Percentiles rank a stretch among this genome's conserved stretches.
Conservation (phyloP, 225 moss, liverwort and hornwort genomes). For the Sphagnum tenellum region DNA sequence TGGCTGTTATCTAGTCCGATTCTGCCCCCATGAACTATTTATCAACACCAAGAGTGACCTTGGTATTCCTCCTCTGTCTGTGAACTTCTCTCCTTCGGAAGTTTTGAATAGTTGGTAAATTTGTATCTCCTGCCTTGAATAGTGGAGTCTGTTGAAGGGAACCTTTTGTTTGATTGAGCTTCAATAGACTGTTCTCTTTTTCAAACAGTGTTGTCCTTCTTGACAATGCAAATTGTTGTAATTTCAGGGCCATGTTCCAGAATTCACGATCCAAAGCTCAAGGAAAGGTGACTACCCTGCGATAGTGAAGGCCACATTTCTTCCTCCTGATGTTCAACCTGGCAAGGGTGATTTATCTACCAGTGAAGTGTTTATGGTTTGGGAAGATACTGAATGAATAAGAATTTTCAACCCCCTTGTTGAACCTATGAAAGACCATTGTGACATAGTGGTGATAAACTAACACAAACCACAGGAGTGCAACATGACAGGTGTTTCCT, state of each 20-base stretch:
- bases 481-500: too few species aligned
- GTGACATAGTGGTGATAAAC: too few species aligned
- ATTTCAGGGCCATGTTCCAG: slow-evolving; percentile 72
- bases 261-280: slow-evolving; percentile 88
- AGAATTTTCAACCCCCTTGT: too few species aligned
- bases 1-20: slow-evolving; percentile 75
- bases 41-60: slow-evolving; percentile 99
- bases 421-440: too few species aligned
- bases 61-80: slow-evolving; percentile 26
- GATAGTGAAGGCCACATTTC: slow-evolving; percentile 69
- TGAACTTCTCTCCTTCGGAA: too few species aligned
- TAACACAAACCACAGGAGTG: too few species aligned
- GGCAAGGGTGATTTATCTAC: slow-evolving; percentile 32
- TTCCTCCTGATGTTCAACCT: slow-evolving; percentile 31
- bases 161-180: too few species aligned
- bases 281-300: slow-evolving; percentile 95
- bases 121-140: too few species aligned
- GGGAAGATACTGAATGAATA: not conserved
- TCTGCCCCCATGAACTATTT: slow-evolving; percentile 96
- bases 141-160: too few species aligned
- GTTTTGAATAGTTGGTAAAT: too few species aligned
- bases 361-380: slow-evolving; percentile 14
- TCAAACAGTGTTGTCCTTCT: not conserved
- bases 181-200: not conserved
- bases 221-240: not conserved